Conservation (phyloP, 345 rosid species). For the Ricinus communis region DNA sequence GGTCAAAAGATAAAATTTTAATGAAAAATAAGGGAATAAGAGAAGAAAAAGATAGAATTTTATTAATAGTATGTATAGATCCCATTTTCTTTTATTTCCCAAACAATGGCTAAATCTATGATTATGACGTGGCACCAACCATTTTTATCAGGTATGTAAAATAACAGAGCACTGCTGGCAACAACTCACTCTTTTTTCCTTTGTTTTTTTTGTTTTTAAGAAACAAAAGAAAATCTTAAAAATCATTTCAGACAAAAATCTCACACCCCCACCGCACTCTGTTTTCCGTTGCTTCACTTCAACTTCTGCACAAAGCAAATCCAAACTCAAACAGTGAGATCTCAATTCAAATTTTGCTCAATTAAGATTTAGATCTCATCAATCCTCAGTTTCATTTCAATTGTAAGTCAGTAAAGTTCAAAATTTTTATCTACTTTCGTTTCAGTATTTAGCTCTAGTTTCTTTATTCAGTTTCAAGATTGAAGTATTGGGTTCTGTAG, state of each 20-base stretch:
- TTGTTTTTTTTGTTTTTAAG: too few relatives aligned
- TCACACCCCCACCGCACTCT: too few relatives aligned
- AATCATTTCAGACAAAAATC: neutral
- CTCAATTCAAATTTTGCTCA: neutral
- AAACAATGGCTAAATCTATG: neutral
- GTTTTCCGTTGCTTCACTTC: constrained; percentile 10
- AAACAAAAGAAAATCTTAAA: too few relatives aligned
- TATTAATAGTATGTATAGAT: too few relatives aligned
- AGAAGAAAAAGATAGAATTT: too few relatives aligned
- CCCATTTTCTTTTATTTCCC: too few relatives aligned
- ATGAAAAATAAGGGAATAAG: too few relatives aligned
- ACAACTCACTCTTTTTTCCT: neutral
- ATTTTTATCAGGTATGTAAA: neutral
- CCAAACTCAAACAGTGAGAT: neutral
- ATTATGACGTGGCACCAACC: constrained; percentile 5
- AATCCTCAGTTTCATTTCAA: neutral
- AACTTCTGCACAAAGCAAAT: neutral
- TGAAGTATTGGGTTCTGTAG: neutral
- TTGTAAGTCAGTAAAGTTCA: neutral
- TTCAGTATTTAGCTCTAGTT: neutral
- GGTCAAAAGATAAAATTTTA: too few relatives aligned
- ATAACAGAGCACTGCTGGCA: neutral
- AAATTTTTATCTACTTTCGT: neutral
- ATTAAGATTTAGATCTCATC: neutral
- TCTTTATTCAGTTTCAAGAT: neutral